Percentiles rank a stretch among this genome's conserved stretches.
phyloP scores from a whole-genome alignment of 306 rosid species.

The Malus domestica region DNA sequence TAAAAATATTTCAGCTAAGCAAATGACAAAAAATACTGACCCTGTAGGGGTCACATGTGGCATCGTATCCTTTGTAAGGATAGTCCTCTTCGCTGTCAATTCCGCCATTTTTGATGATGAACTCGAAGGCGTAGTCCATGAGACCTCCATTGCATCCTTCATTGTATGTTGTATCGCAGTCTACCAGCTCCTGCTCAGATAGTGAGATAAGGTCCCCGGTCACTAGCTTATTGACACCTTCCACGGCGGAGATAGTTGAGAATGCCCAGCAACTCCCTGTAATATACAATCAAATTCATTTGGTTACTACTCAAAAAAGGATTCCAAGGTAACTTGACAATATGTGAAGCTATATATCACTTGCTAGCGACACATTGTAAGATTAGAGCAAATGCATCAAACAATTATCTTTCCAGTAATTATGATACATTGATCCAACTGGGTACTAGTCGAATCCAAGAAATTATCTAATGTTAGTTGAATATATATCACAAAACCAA shows the following conservation, averaged over 20 bases:
- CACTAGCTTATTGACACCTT: slow-evolving; percentile 79
- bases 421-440: neutral
- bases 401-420: neutral
- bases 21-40: slow-evolving; percentile 24
- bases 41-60: slow-evolving; percentile 51
- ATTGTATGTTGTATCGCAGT: slow-evolving; percentile 64
- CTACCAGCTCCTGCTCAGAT: slow-evolving; percentile 85
- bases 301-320: neutral
- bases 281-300: neutral
- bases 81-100: slow-evolving; percentile 79
- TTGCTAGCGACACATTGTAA: neutral
- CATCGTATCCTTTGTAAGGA: slow-evolving; percentile 53
- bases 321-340: neutral
- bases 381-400: neutral
- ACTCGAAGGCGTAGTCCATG: slow-evolving; percentile 69
- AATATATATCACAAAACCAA: neutral
- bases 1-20: neutral
- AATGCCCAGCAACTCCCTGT: slow-evolving; percentile 97
- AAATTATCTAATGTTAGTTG: too few species aligned
- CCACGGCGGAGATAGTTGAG: slow-evolving; percentile 61
- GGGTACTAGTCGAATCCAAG: neutral
- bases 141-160: slow-evolving; percentile 83
- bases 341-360: neutral
- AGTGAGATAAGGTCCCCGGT: slow-evolving; percentile 64
- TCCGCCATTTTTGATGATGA: slow-evolving; percentile 76